Base-by-base conservation (phyloP, 1,284 basidiomycete genomes). In the Phenoliferia sp. region DNA sequence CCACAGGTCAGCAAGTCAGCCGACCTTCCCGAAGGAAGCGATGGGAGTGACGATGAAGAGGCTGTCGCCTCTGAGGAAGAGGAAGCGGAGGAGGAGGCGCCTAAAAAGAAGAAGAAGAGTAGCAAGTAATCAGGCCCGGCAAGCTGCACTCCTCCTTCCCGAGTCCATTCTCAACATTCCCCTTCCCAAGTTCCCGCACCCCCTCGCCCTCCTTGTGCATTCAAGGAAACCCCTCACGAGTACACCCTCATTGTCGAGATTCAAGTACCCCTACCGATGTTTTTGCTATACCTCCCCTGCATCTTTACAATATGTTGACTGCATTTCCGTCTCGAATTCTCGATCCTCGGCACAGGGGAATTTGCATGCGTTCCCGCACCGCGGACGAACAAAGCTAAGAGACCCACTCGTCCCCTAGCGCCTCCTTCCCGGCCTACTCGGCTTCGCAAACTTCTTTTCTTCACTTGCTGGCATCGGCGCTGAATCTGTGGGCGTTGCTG, bases 351-450 rank as follows among this genome's bases (percentile, higher is more conserved):
- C n/a, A n/a, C n/a, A n/a, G n/a, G n/a, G n/a, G n/a, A n/a, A n/a
- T n/a, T n/a, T n/a, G n/a, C n/a, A n/a, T n/a, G n/a, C n/a, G n/a
- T n/a, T n/a, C 48, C 48, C 5, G 26, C 26, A 3, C 3, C 48
- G 48, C 48, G 28, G 9, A 6, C 16, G 29, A 33, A 31, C 3
- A 2, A 59, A 32, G 22, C 12, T 36, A 12, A 22, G 39, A 22
- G 15, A 3, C 34, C 10, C 57, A 3, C 26, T 26, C 33, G 22
- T 7, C 31, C 12, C 19, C n/a, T 28, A 59, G 6, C 57, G 57
- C 58, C 67, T 74, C 61, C 77, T 70, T 15, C 73, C 75, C 26
- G 77, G 77, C 12, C 77, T 70, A 31, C 67, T 69, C 7, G 77
- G 77, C 59, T 71, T 72, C 9, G 76, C 75, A 59, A 78, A 78